Evolutionary conservation across 495 filamentous ascomycete genomes (phyloP).

Genomic region (Aspergillus carlsbadensis): DNA sequence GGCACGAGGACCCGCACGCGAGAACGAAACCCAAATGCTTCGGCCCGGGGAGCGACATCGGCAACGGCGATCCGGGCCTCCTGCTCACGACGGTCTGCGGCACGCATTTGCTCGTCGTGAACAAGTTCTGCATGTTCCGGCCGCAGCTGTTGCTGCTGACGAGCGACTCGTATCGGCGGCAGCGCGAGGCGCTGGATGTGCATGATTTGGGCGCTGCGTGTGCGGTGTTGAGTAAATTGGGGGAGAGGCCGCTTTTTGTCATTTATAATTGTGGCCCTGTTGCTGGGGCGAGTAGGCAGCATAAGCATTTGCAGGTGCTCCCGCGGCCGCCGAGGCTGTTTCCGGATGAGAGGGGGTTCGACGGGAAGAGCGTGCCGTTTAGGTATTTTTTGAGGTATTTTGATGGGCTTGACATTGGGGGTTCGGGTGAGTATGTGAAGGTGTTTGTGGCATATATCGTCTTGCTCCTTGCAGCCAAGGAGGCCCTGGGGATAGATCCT

Average conservation of each 20-base stretch:
- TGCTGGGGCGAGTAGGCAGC: constrained; percentile 40
- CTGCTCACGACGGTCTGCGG: neutral
- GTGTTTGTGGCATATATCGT: constrained; percentile 22
- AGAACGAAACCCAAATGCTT: constrained; percentile 5
- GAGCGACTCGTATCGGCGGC: constrained; percentile 34
- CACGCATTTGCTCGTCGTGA: constrained; percentile 37
- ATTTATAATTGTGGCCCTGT: constrained; percentile 39
- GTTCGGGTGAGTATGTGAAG: neutral
- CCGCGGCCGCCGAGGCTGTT: constrained; percentile 21
- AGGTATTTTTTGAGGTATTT: constrained; percentile 2
- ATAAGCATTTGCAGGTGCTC: constrained; percentile 47
- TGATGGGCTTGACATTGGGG: neutral
- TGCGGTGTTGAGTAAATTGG: constrained; percentile 15
- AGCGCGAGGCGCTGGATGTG: constrained; percentile 25
- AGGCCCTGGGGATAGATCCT: constrained; percentile 8
- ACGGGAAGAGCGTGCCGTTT: neutral
- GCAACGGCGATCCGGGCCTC: neutral
- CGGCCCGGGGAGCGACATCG: constrained; percentile 8
- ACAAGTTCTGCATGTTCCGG: constrained; percentile 40
- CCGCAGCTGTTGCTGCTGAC: constrained; percentile 42
- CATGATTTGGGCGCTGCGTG: constrained; percentile 24
- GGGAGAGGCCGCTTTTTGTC: constrained; percentile 17
- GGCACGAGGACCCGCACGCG: neutral
- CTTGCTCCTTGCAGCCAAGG: constrained; percentile 25
- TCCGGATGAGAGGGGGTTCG: constrained; percentile 17